Evolutionary conservation across 768 basidiomycete genomes (phyloP).

Genomic region (Neoboletus magnificus): DNA sequence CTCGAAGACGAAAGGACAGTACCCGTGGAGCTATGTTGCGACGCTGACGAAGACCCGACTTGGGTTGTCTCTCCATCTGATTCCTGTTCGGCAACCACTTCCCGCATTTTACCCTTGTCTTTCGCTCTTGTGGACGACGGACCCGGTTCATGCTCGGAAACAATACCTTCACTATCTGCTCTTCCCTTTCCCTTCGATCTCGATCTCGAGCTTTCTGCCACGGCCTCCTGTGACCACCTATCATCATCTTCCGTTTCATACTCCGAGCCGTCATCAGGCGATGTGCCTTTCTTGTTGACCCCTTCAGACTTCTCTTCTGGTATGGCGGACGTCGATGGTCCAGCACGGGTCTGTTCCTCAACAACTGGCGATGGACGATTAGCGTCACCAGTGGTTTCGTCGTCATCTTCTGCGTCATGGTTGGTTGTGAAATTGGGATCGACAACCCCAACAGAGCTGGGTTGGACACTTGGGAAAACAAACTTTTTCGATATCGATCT

Average conservation of each 20-base stretch:
- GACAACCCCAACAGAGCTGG: background rate
- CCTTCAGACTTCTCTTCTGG: background rate
- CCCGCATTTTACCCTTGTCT: slow-evolving; percentile 24
- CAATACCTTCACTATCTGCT: slow-evolving; percentile 13
- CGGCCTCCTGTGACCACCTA: slow-evolving; percentile 18
- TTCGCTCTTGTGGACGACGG: slow-evolving; percentile 9
- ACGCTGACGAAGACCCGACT: slow-evolving; percentile 6
- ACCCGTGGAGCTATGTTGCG: slow-evolving; percentile 8
- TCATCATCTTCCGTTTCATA: slow-evolving; percentile 21
- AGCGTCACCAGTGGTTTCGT: background rate
- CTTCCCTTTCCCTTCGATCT: slow-evolving; percentile 28
- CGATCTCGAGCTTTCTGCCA: slow-evolving; percentile 14
- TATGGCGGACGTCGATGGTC: background rate
- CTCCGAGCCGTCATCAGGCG: slow-evolving; percentile 6
- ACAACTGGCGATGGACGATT: background rate
- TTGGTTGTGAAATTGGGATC: background rate
- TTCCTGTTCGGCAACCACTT: slow-evolving; percentile 11
- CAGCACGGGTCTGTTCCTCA: slow-evolving; percentile 3
- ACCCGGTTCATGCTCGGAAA: slow-evolving; percentile 9
- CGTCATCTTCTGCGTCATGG: slow-evolving; percentile 1
- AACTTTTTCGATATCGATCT: slow-evolving; percentile 52
- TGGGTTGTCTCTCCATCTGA: slow-evolving; percentile 7
- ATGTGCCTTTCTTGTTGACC: background rate
- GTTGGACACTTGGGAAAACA: slow-evolving; percentile 39
- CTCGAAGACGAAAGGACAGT: slow-evolving; percentile 8